Conservation (phyloP, 208 protist species). For the Spongospora subterranea region DNA sequence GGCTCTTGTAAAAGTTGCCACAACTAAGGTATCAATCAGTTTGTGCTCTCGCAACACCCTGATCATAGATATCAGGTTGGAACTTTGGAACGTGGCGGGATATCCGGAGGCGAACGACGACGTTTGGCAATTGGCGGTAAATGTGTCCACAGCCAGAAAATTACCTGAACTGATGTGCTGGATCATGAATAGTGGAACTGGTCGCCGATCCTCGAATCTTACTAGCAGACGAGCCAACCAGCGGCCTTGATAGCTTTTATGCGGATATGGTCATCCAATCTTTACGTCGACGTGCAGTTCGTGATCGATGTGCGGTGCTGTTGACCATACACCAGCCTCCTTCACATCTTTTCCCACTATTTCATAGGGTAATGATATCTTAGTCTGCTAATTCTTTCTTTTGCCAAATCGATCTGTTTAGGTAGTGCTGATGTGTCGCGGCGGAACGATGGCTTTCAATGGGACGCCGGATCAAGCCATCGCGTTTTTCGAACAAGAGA, state of each 20-base stretch:
- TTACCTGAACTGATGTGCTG: neutral
- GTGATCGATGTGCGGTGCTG: conserved; percentile 21
- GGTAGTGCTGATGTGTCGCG: conserved; percentile 30
- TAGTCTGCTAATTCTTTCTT: neutral
- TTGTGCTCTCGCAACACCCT: neutral
- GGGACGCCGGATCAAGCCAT: neutral
- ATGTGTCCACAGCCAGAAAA: neutral
- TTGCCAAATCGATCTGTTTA: neutral
- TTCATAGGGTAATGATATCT: conserved; percentile 20
- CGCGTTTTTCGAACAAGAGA: conserved; percentile 35
- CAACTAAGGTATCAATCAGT: neutral
- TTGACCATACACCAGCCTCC: conserved; percentile 44
- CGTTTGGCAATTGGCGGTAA: conserved; percentile 24
- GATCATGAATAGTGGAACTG: neutral
- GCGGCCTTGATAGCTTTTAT: conserved; percentile 51
- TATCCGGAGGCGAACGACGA: conserved; percentile 38
- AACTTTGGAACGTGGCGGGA: conserved; percentile 13
- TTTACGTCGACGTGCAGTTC: conserved; percentile 10
- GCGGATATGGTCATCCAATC: conserved; percentile 2
- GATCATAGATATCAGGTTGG: neutral
- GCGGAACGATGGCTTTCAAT: conserved; percentile 51
- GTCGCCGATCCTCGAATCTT: conserved; percentile 5
- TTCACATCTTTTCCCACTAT: conserved; percentile 24
- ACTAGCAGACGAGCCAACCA: conserved; percentile 45
- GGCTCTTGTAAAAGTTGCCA: conserved; percentile 42